Percentiles rank a stretch among this genome's conserved stretches.
These are phyloP conservation scores for Chenopodium quinoa DNA, from an alignment of 148 eudicot species.

Conservation along the genomic window DNA sequence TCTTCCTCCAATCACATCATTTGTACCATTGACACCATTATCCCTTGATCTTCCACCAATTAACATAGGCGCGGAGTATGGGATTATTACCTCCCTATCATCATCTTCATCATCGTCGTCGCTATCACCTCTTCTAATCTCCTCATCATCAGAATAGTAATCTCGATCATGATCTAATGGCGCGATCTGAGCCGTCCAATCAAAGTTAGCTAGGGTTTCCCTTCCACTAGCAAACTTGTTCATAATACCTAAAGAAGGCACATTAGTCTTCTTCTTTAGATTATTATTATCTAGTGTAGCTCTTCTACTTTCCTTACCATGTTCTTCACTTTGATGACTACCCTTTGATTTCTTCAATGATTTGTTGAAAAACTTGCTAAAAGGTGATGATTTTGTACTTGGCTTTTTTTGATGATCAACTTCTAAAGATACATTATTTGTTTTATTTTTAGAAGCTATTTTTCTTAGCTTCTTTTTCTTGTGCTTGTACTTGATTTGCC, in stretches of 20 bases:
- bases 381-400: neutral
- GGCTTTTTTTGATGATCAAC: neutral
- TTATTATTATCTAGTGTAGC: slow-evolving; percentile 5
- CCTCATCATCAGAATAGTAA: slow-evolving; percentile 49
- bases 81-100: slow-evolving; percentile 39
- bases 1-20: neutral
- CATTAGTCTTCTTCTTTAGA: neutral
- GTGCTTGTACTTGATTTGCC: slow-evolving; percentile 72
- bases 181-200: slow-evolving; percentile 67
- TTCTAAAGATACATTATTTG: neutral
- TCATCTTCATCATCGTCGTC: slow-evolving; percentile 36
- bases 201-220: slow-evolving; percentile 47
- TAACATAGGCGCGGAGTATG: slow-evolving; percentile 62
- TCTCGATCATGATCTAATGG: slow-evolving; percentile 36
- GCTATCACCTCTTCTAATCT: slow-evolving; percentile 20
- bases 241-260: slow-evolving; percentile 58
- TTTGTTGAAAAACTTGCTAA: slow-evolving; percentile 16
- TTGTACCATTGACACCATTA: neutral
- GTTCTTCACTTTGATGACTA: neutral
- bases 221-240: slow-evolving; percentile 74
- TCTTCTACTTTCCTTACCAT: slow-evolving; percentile 5
- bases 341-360: slow-evolving; percentile 12
- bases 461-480: slow-evolving; percentile 29
- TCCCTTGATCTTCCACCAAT: slow-evolving; percentile 25
- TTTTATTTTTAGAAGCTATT: neutral